Base-by-base conservation (phyloP, 2,329 filamentous ascomycete species). In the Sporothrix phasma region DNA sequence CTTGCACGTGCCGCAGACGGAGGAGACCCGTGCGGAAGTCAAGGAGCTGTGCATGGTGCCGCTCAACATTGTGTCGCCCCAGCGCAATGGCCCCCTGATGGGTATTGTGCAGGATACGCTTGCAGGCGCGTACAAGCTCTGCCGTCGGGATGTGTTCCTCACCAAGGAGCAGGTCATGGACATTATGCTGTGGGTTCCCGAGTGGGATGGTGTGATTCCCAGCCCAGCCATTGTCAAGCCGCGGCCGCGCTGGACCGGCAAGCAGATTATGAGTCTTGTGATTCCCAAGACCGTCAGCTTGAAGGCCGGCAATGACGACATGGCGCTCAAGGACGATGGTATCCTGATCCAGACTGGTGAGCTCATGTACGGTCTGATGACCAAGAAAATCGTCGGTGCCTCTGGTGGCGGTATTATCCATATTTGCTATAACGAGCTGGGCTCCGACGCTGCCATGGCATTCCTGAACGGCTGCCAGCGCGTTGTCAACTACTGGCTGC, bases 61-160 rank as follows among this genome's bases (percentile, higher is more conserved):
- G 0, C 84, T 94, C 70, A 97, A 99, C 76, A 97, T 99, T 72
- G 95, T 99, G 10, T 99, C 95, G 1, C 94, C 94, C 4, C 94
- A 99, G 76, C 88, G 92, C 73, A 99, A 99, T 76, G 89, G 90
- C 64, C 95, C 94, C 54, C 82, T 99, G 64, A 99, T 99, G 95
- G 95, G 95, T 85, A 97, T 99, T 70, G 94, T 99, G 24, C 94
- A 99, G 75, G 94, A 99, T 76, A 96, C 93, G 26, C 82, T 99
- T 65, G 94, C 92, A 69, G 94, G 95, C 77, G 88, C 92, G 49
- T 99, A 97, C 84, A 99, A 99, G 80, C 87, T 99, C 70, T 96
- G 89, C 71, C 89, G 92, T 70, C 87, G 92, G 73, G 94, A 99
- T 74, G 86, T 90, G 34, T 97, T 99, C 77, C 78, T 99, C 65